Conservation (phyloP, 2,329 filamentous ascomycete genomes). For the Pestalotiopsis sp. region DNA sequence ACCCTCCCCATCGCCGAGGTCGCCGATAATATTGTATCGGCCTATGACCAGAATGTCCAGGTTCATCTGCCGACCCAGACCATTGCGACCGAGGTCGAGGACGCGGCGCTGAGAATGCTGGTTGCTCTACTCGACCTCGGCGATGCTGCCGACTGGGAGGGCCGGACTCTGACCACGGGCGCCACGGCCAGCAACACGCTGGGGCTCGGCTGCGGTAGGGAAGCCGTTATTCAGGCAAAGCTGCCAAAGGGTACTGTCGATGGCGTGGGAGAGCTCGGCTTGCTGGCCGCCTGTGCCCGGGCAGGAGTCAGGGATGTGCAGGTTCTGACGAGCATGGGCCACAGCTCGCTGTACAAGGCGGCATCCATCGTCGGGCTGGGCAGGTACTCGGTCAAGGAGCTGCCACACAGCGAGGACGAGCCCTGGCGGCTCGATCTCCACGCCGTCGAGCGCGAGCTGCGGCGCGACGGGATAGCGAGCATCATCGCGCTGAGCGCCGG, state of each 20-base stretch:
- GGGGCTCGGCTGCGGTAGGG: slow-evolving; percentile 68
- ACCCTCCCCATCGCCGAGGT: slow-evolving; percentile 77
- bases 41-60: slow-evolving; percentile 80
- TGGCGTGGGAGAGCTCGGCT: slow-evolving; percentile 69
- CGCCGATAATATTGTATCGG: slow-evolving; percentile 82
- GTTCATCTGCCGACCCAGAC: slow-evolving; percentile 81
- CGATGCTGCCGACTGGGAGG: slow-evolving; percentile 61
- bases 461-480: slow-evolving; percentile 57
- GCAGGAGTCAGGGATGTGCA: slow-evolving; percentile 71
- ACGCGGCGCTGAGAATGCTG: slow-evolving; percentile 70
- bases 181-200: slow-evolving; percentile 81
- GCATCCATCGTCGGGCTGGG: slow-evolving; percentile 83
- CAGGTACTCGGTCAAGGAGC: slow-evolving; percentile 64
- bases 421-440: slow-evolving; percentile 73
- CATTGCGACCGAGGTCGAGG: slow-evolving; percentile 76
- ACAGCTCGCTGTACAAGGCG: slow-evolving; percentile 84
- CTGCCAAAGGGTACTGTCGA: slow-evolving; percentile 29
- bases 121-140: slow-evolving; percentile 67
- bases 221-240: slow-evolving; percentile 56
- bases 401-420: slow-evolving; percentile 53
- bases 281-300: slow-evolving; percentile 66
- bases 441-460: slow-evolving; percentile 63
- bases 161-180: slow-evolving; percentile 59
- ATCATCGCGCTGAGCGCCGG: slow-evolving; percentile 83
- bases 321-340: slow-evolving; percentile 78